These are phyloP conservation scores for Trypanosoma avium DNA, from an alignment of 208 protist genomes.

Conservation along the genomic window DNA sequence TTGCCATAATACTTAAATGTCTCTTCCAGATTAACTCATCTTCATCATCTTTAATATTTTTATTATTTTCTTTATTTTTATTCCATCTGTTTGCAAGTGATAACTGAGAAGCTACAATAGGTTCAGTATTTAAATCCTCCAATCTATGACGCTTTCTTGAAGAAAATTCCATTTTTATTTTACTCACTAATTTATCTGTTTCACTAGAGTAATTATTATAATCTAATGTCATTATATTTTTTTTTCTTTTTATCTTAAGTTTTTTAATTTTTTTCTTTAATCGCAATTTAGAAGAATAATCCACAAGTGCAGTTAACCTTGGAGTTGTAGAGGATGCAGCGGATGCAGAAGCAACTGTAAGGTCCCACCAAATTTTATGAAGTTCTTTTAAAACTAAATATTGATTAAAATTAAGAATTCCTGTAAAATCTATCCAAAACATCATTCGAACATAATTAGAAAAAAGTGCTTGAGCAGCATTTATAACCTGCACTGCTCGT, in stretches of 20 bases:
- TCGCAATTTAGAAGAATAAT: slow-evolving; percentile 1
- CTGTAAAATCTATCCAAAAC: slow-evolving; percentile 31
- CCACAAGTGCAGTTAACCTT: slow-evolving; percentile 8
- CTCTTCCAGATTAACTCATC: background rate
- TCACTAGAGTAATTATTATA: background rate
- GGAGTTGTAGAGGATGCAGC: background rate
- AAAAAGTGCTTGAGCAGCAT: slow-evolving; percentile 8
- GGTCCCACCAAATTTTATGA: slow-evolving; percentile 19
- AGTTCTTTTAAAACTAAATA: background rate
- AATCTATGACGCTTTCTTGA: background rate
- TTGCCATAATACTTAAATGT: background rate
- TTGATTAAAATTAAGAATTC: slow-evolving; percentile 2
- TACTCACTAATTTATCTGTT: background rate
- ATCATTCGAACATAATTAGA: background rate
- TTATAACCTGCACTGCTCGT: slow-evolving; percentile 12
- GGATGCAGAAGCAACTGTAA: background rate
- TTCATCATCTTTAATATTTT: background rate
- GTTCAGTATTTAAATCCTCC: background rate
- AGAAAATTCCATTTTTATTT: background rate
- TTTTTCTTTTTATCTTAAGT: background rate
- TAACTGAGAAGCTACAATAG: background rate
- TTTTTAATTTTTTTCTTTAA: background rate
- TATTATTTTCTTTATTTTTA: background rate
- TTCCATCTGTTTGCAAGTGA: too few relatives aligned
- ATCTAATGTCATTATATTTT: background rate